Percentiles rank a stretch among this genome's conserved stretches.
phyloP scores from a whole-genome alignment of 1,284 basidiomycete species.

The Moesziomyces sp. region DNA sequence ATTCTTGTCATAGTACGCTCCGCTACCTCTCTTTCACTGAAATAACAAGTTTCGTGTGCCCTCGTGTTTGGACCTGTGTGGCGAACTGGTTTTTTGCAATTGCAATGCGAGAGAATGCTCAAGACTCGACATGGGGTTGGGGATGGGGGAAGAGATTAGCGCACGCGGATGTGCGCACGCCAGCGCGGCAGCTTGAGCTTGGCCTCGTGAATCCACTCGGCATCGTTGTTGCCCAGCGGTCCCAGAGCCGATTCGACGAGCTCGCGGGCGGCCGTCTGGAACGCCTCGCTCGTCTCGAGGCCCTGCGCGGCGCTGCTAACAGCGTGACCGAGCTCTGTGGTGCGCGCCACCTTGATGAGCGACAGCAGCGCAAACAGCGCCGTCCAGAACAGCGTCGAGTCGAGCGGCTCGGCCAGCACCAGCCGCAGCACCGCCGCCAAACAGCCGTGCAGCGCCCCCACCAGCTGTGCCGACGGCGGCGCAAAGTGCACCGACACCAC shows the following conservation, averaged over 20 bases:
- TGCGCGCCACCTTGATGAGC: constrained; percentile 27
- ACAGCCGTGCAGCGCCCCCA: constrained; percentile 13
- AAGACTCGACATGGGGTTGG: not conserved
- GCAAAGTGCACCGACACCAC: constrained; percentile 11
- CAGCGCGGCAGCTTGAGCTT: constrained; percentile 29
- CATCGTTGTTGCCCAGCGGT: constrained; percentile 18
- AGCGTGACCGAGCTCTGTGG: constrained; percentile 15
- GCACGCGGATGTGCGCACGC: constrained; percentile 34
- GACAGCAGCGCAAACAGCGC: constrained; percentile 25
- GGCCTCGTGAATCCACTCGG: constrained; percentile 37
- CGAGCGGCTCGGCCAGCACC: constrained; percentile 33
- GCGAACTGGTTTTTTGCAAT: too few relatives aligned
- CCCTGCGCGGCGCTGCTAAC: constrained; percentile 13
- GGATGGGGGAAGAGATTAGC: constrained; percentile 1
- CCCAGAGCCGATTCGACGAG: constrained; percentile 26
- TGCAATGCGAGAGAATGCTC: not conserved
- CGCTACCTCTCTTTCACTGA: not conserved
- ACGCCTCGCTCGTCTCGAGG: constrained; percentile 11
- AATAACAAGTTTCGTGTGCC: not conserved
- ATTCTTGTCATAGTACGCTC: not conserved
- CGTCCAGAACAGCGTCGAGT: constrained; percentile 27
- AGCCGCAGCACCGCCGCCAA: constrained; percentile 15
- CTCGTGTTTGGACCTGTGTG: too few relatives aligned
- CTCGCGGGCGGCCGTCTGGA: constrained; percentile 20
- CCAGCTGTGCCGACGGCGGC: constrained; percentile 8